These are phyloP conservation scores for Beauveria caledonica DNA, from an alignment of 2,329 filamentous ascomycete genomes.

Conservation along the genomic window DNA sequence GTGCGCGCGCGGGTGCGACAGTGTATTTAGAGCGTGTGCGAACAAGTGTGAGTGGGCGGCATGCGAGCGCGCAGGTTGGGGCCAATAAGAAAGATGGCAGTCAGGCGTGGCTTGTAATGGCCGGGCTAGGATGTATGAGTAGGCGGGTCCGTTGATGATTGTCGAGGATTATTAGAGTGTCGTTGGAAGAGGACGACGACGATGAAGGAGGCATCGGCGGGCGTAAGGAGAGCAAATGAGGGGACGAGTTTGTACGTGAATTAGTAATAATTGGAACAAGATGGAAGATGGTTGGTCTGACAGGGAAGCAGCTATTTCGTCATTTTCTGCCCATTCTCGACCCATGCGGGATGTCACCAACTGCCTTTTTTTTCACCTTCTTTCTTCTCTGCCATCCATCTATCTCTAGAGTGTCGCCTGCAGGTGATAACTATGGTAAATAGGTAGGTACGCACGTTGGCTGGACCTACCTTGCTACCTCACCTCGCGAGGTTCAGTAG, in stretches of 20 bases:
- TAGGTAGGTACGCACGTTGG: too few relatives aligned
- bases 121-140: background rate
- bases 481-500: background rate
- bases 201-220: background rate
- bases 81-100: background rate
- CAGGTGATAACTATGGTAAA: too few relatives aligned
- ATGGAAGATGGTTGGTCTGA: background rate
- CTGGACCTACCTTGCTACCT: too few relatives aligned
- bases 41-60: slow-evolving; percentile 2
- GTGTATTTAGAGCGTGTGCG: slow-evolving; percentile 1
- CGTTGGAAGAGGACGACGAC: background rate
- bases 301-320: too few relatives aligned
- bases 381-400: too few relatives aligned
- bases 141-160: background rate
- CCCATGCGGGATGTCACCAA: too few relatives aligned
- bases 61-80: background rate
- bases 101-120: background rate
- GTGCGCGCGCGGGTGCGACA: slow-evolving; percentile 11
- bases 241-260: background rate
- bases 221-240: background rate
- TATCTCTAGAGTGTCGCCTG: too few relatives aligned
- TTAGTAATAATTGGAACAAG: background rate
- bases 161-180: background rate
- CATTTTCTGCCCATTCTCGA: background rate
- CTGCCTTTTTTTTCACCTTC: too few relatives aligned